Base-by-base conservation (phyloP, 805 yeast genomes). In the Monosporozyma servazzii region DNA sequence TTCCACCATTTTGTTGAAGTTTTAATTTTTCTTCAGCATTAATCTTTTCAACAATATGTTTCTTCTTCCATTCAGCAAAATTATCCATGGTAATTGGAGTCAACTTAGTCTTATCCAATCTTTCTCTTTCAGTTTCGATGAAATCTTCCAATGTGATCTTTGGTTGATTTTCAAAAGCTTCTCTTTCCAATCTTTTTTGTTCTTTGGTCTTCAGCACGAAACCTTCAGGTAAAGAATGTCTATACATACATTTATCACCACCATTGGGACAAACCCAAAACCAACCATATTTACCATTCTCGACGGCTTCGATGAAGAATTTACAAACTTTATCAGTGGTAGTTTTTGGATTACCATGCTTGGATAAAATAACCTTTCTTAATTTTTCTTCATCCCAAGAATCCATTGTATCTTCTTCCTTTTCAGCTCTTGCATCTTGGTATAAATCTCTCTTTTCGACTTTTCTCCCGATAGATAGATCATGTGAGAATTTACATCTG, bases 201-300 rank as follows among this genome's bases (percentile, higher is more conserved):
- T 93, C 99, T 71, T 90, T 91, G 37, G 99, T 95, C 76, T 93
- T 93, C 72, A 93, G 79, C 53, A 88, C 95, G 70, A 89, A 95
- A 0, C 99, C 99, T 46, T 95, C 90, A 41, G 99, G 99, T 64
- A 93, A 76, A 8, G 97, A 86, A 70, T 93, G 99, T 70, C 80
- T 83, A 74, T 93, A 93, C 75, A 84, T 91, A 79, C 99, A 93
- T 54, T 80, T 84, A 54, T 85, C 81, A 58, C 96, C 97, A 41
- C 91, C 90, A 60, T 88, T 88, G 27, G 99, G 99, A 74, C 99
- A 93, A 20, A 78, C 76, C 99, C 99, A 93, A 71, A 93, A 90
- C 99, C 99, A 93, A 64, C 99, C 99, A 67, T 93, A 93, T 66
- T 91, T 91, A 53, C 91, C 93, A 64, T 89, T 88, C 66, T 93